phyloP scores from a whole-genome alignment of 352 stramenopile species.

The Globisporangium nunn region DNA sequence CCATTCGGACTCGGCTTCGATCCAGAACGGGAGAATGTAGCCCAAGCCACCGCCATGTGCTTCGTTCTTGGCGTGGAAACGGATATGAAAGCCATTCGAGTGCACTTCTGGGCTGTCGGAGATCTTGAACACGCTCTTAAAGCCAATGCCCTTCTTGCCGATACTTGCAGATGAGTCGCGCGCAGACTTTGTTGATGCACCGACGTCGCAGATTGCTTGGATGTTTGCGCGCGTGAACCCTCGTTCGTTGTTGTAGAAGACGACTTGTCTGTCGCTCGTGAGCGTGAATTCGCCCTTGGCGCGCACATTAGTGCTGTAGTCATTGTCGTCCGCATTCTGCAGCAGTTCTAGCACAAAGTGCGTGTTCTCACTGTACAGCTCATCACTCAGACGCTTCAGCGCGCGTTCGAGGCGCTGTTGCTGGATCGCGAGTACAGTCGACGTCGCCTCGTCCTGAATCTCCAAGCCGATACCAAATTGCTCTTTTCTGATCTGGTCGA shows the following conservation, averaged over 20 bases:
- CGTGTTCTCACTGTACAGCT: conserved; percentile 82
- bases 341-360: conserved; percentile 87
- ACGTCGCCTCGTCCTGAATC: conserved; percentile 50
- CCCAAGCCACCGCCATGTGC: conserved; percentile 39
- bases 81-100: conserved; percentile 84
- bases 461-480: conserved; percentile 77
- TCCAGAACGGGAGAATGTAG: conserved; percentile 80
- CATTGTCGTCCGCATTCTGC: conserved; percentile 86
- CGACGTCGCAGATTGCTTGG: conserved; percentile 82
- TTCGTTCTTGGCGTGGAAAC: conserved; percentile 58
- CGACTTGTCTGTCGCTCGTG: conserved; percentile 33
- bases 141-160: conserved; percentile 88
- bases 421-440: conserved; percentile 55
- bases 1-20: conserved; percentile 41
- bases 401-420: conserved; percentile 74
- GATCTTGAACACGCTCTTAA: conserved; percentile 90
- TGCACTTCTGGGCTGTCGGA: conserved; percentile 78
- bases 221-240: conserved; percentile 76
- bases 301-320: conserved; percentile 31
- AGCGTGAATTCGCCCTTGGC: conserved; percentile 61
- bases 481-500: conserved; percentile 52
- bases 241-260: conserved; percentile 83
- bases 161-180: conserved; percentile 44
- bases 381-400: conserved; percentile 80
- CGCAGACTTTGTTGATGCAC: conserved; percentile 65